These are phyloP conservation scores for Coprinellus aureogranulatus DNA, from an alignment of 768 basidiomycete species.

Conservation along the genomic window DNA sequence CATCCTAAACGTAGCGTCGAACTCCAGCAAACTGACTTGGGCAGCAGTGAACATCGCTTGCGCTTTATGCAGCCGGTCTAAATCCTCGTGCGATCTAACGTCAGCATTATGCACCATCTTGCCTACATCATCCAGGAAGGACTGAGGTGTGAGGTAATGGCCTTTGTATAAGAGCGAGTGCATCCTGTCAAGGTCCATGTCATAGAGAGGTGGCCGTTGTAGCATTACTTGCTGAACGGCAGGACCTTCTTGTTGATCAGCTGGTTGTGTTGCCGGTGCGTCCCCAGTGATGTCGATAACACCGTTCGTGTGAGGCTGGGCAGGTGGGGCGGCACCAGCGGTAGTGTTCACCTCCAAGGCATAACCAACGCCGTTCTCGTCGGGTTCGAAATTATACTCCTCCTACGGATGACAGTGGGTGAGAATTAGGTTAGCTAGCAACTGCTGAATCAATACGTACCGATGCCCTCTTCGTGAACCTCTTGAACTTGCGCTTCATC, in stretches of 20 bases:
- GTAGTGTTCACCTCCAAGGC: slow-evolving; percentile 19
- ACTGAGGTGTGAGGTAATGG: slow-evolving; percentile 81
- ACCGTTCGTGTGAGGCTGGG: slow-evolving; percentile 42
- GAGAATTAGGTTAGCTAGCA: background rate
- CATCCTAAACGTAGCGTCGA: too few species aligned
- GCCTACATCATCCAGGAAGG: slow-evolving; percentile 80
- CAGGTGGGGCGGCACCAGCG: slow-evolving; percentile 20
- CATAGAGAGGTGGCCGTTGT: slow-evolving; percentile 51
- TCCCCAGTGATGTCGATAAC: slow-evolving; percentile 43
- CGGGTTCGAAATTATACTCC: slow-evolving; percentile 75
- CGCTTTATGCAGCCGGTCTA: slow-evolving; percentile 70
- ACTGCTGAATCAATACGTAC: slow-evolving; percentile 45
- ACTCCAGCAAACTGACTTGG: too few species aligned
- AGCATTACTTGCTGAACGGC: slow-evolving; percentile 23
- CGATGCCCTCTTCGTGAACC: slow-evolving; percentile 76
- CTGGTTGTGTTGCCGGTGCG: slow-evolving; percentile 30
- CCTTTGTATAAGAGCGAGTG: slow-evolving; percentile 80
- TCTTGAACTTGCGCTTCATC: slow-evolving; percentile 88
- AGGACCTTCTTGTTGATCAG: slow-evolving; percentile 17
- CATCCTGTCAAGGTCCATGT: slow-evolving; percentile 93
- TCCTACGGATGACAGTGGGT: slow-evolving; percentile 45
- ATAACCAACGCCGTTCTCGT: slow-evolving; percentile 14
- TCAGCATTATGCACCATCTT: slow-evolving; percentile 79
- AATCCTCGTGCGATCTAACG: slow-evolving; percentile 56
- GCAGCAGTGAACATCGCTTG: too few species aligned